Conservation (phyloP, 2,329 filamentous ascomycete genomes). For the Trichoderma hamatum region DNA sequence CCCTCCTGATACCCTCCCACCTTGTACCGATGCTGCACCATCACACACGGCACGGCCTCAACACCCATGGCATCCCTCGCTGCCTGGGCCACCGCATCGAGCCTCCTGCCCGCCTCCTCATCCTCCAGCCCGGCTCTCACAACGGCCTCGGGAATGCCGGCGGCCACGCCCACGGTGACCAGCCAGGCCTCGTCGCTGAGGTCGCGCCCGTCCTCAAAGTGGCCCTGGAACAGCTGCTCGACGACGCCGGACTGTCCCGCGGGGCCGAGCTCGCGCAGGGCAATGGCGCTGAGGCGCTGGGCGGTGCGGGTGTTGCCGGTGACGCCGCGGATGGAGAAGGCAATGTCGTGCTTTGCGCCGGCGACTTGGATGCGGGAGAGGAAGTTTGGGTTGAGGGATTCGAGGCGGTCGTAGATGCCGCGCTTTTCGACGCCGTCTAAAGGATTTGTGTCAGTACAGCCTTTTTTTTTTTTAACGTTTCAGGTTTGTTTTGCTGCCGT, state of each 20-base stretch:
- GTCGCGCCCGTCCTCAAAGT: conserved; percentile 48
- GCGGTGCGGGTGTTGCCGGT: conserved; percentile 50
- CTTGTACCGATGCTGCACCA: conserved; percentile 68
- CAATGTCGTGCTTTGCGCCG: conserved; percentile 44
- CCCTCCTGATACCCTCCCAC: conserved; percentile 73
- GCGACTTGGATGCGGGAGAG: conserved; percentile 38
- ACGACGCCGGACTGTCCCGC: conserved; percentile 46
- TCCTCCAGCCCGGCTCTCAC: conserved; percentile 38
- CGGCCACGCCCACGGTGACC: conserved; percentile 39
- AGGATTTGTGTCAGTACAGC: not conserved
- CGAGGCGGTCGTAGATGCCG: conserved; percentile 40
- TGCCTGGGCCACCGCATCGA: conserved; percentile 39
- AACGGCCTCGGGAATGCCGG: conserved; percentile 37
- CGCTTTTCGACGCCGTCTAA: conserved; percentile 41
- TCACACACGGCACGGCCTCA: conserved; percentile 73
- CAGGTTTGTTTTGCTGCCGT: too few species aligned
- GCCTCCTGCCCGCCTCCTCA: conserved; percentile 33
- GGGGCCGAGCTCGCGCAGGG: conserved; percentile 39
- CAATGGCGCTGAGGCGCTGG: conserved; percentile 52
- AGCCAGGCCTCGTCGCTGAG: conserved; percentile 47
- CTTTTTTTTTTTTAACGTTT: too few species aligned
- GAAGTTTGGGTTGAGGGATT: conserved; percentile 35
- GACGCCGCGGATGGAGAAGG: conserved; percentile 46
- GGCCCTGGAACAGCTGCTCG: conserved; percentile 46
- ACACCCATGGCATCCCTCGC: conserved; percentile 45